These are phyloP conservation scores for Zygotorulaspora sp. DNA, from an alignment of 805 yeast species.

Conservation along the genomic window DNA sequence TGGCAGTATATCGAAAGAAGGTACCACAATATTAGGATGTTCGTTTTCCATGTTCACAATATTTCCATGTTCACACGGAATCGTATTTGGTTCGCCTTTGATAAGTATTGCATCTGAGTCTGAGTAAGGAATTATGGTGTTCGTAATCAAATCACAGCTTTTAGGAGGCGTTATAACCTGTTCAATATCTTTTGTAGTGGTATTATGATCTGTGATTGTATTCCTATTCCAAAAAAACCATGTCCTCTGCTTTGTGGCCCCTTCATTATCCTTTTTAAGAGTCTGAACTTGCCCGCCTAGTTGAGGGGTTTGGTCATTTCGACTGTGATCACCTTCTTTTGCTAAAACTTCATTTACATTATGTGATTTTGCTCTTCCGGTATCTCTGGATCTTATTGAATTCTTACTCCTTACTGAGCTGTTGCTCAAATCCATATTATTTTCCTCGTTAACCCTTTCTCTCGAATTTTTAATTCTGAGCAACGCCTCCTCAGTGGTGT, in stretches of 20 bases:
- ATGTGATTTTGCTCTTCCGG: not conserved
- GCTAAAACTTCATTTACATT: not conserved
- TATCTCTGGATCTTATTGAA: constrained; percentile 4
- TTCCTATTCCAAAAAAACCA: constrained; percentile 26
- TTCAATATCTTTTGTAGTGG: constrained; percentile 5
- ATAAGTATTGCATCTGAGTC: constrained; percentile 22
- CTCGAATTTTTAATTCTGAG: not conserved
- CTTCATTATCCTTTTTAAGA: not conserved
- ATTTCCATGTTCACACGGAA: constrained; percentile 11
- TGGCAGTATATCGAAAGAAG: constrained; percentile 31
- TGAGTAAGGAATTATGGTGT: constrained; percentile 18
- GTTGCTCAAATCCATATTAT: not conserved
- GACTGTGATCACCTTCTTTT: not conserved
- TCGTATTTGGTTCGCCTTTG: constrained; percentile 18
- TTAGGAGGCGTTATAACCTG: constrained; percentile 6
- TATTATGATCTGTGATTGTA: constrained; percentile 5
- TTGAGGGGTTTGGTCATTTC: no score
- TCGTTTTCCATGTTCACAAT: constrained; percentile 14
- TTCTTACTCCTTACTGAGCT: constrained; percentile 4
- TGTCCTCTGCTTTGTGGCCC: constrained; percentile 8
- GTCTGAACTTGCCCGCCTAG: not conserved
- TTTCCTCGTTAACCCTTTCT: not conserved
- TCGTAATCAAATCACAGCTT: constrained; percentile 8
- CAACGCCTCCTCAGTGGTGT: not conserved
- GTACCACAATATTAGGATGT: constrained; percentile 31